Base-by-base conservation (phyloP, 1,284 basidiomycete species). In the Cryptococcus hybrid region DNA sequence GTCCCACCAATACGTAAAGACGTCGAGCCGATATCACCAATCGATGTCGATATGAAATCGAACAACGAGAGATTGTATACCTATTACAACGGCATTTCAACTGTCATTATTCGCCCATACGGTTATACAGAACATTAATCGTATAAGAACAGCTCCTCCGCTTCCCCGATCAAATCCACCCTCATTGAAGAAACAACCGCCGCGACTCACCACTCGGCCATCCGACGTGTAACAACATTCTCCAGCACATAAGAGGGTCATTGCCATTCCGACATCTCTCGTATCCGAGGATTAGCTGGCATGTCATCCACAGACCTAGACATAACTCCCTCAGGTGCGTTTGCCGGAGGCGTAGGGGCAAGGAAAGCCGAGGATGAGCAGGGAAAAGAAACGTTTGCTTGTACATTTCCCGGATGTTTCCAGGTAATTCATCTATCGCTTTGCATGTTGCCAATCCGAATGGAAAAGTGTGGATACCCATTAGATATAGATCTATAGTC, bases 371-470 rank as follows among this genome's bases (percentile, higher is more conserved):
- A 68, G 37, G 66, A 66, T 60, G 68, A 66, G 44, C 73, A 74
- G 57, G 74, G 74, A 47, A 76, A 76, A 55, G 72, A 74, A 54
- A 69, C 71, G 7, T 76, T 73, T 58, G 68, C 65, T 5, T 76
- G 74, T 56, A 61, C 69, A 15, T 73, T 66, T 52, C 71, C 73
- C 30, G 73, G 70, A 42, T 76, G 74, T 61, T 71, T 71, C 11
- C 74, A 76, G 64, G 74, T 72, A 48, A 66, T 37, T 13, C 35
- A 37, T 13, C n/a, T 35, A 7, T 24, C 24, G 24, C 24, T 24
- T 24, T 15, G n/a, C 3, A 34, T 38, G 40, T 36, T 39, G 49
- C 38, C 39, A 35, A 11, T 18, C 5, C 18, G 12, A 24, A 48
- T 7, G 7, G 8, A 24, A 24, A 40, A 38, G 38, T 24, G 24